Conservation (phyloP, 345 rosid species). For the Erysimum cheiranthoides region DNA sequence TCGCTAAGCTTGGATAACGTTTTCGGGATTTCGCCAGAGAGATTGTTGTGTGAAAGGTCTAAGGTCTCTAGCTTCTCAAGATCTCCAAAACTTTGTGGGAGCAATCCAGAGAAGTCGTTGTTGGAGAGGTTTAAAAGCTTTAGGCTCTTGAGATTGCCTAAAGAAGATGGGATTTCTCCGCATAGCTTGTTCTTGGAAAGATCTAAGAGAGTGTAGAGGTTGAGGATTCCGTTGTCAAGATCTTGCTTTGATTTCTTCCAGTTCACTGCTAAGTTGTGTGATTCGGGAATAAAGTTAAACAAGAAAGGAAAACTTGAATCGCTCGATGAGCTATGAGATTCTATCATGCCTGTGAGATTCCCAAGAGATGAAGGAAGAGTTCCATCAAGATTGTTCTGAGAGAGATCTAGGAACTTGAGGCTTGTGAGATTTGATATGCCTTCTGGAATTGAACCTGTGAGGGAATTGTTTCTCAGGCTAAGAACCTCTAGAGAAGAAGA, state of each 20-base stretch:
- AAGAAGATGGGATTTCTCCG: slow-evolving; percentile 47
- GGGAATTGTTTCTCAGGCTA: slow-evolving; percentile 49
- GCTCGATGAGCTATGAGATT: background rate
- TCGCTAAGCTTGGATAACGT: slow-evolving; percentile 41
- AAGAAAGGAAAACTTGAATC: background rate
- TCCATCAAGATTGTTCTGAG: slow-evolving; percentile 47
- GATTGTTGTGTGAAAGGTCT: slow-evolving; percentile 51
- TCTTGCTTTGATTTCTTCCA: slow-evolving; percentile 51
- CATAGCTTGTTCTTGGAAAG: slow-evolving; percentile 50
- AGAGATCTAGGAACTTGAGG: slow-evolving; percentile 49
- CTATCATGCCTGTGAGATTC: slow-evolving; percentile 45
- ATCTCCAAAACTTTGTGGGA: slow-evolving; percentile 42
- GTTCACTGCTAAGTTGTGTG: slow-evolving; percentile 34
- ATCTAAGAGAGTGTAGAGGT: slow-evolving; percentile 49
- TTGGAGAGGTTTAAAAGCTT: slow-evolving; percentile 48
- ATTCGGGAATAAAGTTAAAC: background rate
- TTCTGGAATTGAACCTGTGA: slow-evolving; percentile 44
- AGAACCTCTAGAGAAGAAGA: slow-evolving; percentile 43
- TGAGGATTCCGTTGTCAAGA: slow-evolving; percentile 20
- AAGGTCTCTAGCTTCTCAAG: slow-evolving; percentile 45
- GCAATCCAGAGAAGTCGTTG: slow-evolving; percentile 46
- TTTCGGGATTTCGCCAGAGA: slow-evolving; percentile 44
- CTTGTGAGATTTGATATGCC: slow-evolving; percentile 44
- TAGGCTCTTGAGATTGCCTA: slow-evolving; percentile 47
- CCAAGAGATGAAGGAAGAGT: slow-evolving; percentile 47